Percentiles rank a stretch among this genome's conserved stretches.
Conservation (phyloP, 208 protist genomes). For the Wallacemonas sp. region DNA sequence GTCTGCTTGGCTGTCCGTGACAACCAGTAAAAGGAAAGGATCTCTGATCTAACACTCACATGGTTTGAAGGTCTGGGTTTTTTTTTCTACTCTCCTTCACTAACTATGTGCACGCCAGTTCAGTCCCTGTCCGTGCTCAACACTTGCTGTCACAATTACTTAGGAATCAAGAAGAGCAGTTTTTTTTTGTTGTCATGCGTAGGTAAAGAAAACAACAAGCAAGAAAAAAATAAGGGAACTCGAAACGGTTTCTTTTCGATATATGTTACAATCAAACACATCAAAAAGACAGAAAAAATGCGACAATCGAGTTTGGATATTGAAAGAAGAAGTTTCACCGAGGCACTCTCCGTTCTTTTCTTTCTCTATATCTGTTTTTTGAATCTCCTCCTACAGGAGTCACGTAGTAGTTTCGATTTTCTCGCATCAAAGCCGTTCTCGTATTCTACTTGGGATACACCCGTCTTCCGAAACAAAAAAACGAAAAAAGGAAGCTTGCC, state of each 20-base stretch:
- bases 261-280: background rate
- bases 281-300: background rate
- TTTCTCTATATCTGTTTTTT: constrained; percentile 8
- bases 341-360: background rate
- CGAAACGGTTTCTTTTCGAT: background rate
- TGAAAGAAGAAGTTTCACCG: no score
- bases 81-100: no score
- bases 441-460: constrained; percentile 15
- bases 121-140: background rate
- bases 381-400: constrained; percentile 2
- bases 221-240: background rate
- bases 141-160: constrained; percentile 16
- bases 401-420: constrained; percentile 22
- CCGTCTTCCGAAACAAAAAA: constrained; percentile 10
- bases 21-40: background rate
- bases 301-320: no score
- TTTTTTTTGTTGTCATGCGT: constrained; percentile 7
- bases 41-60: no score
- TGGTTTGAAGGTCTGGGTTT: no score
- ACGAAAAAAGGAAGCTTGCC: background rate
- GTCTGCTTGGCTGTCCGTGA: constrained; percentile 1
- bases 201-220: constrained; percentile 5
- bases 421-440: constrained; percentile 9
- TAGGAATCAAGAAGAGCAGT: constrained; percentile 12
- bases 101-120: background rate